Conservation (phyloP, 2,329 filamentous ascomycete species). For the Paraphaeosphaeria sporulosa region DNA sequence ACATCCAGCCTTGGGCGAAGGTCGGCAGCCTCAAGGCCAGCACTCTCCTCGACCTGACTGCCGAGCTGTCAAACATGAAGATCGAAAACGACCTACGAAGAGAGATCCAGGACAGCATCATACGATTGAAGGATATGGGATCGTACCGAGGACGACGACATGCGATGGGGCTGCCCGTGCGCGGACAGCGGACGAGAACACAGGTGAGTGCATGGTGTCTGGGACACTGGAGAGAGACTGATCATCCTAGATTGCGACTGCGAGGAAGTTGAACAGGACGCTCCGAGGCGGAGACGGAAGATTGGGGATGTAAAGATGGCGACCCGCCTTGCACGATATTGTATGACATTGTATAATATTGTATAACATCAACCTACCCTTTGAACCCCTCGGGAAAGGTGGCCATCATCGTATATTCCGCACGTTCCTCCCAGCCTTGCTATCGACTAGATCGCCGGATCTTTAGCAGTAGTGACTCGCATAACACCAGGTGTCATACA, state of each 20-base stretch:
- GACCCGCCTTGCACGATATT: constrained; percentile 31
- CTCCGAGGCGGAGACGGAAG: constrained; percentile 57
- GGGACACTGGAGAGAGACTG: constrained; percentile 19
- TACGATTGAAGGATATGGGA: constrained; percentile 86
- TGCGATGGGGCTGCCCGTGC: constrained; percentile 89
- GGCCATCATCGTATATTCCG: no score
- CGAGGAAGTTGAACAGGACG: constrained; percentile 65
- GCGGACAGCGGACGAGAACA: constrained; percentile 86
- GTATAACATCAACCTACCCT: constrained; percentile 26
- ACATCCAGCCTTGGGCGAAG: constrained; percentile 83
- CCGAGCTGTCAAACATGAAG: constrained; percentile 88
- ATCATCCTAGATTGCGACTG: constrained; percentile 63
- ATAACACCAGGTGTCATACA: no score
- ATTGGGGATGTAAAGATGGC: constrained; percentile 34
- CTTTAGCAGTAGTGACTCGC: no score
- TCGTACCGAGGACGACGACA: constrained; percentile 88
- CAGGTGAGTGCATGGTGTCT: constrained; percentile 53
- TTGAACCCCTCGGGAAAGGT: constrained; percentile 4
- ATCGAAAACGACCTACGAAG: constrained; percentile 88
- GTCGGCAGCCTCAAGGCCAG: constrained; percentile 77
- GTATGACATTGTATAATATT: constrained; percentile 33
- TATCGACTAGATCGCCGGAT: no score
- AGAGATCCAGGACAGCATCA: constrained; percentile 83
- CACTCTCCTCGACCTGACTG: constrained; percentile 82
- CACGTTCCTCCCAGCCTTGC: no score